Conservation (phyloP, 371 early-diverging fungal genomes). For the Blyttiomyces sp. region DNA sequence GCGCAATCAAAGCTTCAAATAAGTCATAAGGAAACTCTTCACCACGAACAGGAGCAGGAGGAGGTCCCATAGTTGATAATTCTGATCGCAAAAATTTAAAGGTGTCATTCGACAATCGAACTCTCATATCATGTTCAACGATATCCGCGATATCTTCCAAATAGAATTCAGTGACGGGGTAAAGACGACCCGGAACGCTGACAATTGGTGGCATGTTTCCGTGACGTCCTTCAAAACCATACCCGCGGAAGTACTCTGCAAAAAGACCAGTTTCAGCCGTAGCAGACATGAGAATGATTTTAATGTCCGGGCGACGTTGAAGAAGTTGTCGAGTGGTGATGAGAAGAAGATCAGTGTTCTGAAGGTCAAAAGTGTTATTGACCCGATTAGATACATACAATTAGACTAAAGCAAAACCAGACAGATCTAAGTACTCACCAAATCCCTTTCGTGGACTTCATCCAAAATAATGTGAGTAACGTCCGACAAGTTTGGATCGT, state of each 20-base stretch:
- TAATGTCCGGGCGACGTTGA: conserved; percentile 17
- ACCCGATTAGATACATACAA: conserved; percentile 4
- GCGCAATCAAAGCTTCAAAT: conserved; percentile 57
- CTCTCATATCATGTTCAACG: neutral
- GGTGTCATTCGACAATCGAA: neutral
- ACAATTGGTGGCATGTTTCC: conserved; percentile 66
- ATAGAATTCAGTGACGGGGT: conserved; percentile 69
- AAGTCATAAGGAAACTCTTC: conserved; percentile 71
- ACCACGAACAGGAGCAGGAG: conserved; percentile 39
- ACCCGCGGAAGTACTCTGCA: conserved; percentile 44
- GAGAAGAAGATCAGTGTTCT: conserved; percentile 59
- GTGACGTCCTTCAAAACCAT: neutral
- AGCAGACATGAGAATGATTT: conserved; percentile 62
- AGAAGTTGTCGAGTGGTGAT: conserved; percentile 37
- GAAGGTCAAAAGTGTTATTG: neutral
- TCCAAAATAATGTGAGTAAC: conserved; percentile 60
- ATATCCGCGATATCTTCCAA: conserved; percentile 67
- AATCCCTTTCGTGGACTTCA: conserved; percentile 65
- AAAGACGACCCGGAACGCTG: conserved; percentile 76
- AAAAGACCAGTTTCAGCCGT: conserved; percentile 46
- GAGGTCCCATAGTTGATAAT: conserved; percentile 24
- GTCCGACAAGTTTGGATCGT: conserved; percentile 34
- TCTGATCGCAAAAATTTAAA: conserved; percentile 19
- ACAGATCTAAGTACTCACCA: conserved; percentile 12
- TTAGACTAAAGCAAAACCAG: neutral